phyloP scores from a whole-genome alignment of 1,139 yeast species.

The Saccharomyces hybrid region DNA sequence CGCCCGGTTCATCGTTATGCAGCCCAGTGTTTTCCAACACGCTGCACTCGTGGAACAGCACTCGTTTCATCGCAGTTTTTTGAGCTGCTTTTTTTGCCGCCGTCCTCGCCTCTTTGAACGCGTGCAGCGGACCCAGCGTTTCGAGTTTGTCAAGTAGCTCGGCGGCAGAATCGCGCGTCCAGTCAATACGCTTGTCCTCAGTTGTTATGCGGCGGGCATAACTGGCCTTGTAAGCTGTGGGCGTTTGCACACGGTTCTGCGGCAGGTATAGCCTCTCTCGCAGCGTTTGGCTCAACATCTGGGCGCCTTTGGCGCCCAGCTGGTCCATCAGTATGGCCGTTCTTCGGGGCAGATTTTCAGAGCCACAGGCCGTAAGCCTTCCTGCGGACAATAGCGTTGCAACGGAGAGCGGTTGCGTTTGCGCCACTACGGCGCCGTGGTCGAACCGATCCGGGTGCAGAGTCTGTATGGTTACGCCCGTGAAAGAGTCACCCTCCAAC shows the following conservation, averaged over 20 bases:
- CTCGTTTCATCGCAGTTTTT: constrained; percentile 34
- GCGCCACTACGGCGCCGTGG: constrained; percentile 62
- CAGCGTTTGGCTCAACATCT: constrained; percentile 41
- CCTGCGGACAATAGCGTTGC: constrained; percentile 10
- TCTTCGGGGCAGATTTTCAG: constrained; percentile 12
- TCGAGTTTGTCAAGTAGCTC: constrained; percentile 41
- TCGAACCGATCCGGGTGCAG: constrained; percentile 85
- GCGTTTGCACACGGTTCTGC: constrained; percentile 11
- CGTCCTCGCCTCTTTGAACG: constrained; percentile 37
- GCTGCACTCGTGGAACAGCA: constrained; percentile 38
- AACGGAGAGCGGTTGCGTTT: constrained; percentile 41
- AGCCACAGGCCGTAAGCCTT: constrained; percentile 7
- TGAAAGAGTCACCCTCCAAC: constrained; percentile 48
- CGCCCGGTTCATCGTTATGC: constrained; percentile 35
- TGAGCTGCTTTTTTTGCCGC: constrained; percentile 11
- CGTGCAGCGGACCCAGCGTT: constrained; percentile 54
- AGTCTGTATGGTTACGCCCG: constrained; percentile 89
- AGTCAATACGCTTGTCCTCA: constrained; percentile 38
- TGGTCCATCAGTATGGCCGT: constrained; percentile 33
- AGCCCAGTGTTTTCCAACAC: background rate
- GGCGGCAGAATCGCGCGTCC: constrained; percentile 38
- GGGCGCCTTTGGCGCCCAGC: constrained; percentile 55
- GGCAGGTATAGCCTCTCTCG: constrained; percentile 31
- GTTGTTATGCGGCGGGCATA: constrained; percentile 52
- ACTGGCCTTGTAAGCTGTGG: constrained; percentile 35